Conservation (phyloP, 208 protist genomes). For the Crithidia mellificae region DNA sequence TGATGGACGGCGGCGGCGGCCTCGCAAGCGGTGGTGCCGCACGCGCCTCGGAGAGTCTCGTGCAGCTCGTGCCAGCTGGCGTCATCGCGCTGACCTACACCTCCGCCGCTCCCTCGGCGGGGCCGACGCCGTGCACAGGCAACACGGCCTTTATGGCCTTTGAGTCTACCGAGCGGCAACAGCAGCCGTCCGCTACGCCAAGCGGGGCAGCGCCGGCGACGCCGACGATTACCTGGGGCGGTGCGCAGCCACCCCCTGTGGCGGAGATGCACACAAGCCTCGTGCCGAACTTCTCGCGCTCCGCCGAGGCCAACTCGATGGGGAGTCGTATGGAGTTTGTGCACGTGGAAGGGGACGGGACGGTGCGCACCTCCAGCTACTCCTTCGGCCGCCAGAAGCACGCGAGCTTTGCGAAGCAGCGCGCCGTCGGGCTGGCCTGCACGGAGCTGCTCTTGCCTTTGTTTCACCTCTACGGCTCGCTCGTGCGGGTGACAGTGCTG, state of each 20-base stretch:
- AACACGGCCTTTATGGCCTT: slow-evolving; percentile 1
- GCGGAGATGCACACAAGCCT: slow-evolving; percentile 44
- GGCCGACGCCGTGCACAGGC: slow-evolving; percentile 11
- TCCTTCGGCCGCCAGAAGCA: slow-evolving; percentile 62
- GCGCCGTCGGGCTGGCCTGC: slow-evolving; percentile 41
- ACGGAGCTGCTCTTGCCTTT: slow-evolving; percentile 56
- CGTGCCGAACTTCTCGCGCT: slow-evolving; percentile 56
- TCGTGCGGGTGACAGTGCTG: slow-evolving; percentile 49
- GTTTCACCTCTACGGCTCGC: slow-evolving; percentile 48
- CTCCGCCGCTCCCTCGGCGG: slow-evolving; percentile 2
- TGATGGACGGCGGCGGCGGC: slow-evolving; percentile 5
- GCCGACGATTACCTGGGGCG: slow-evolving; percentile 25
- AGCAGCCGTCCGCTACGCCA: no score
- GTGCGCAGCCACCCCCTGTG: slow-evolving; percentile 18
- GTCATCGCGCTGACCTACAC: slow-evolving; percentile 50
- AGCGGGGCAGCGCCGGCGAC: not conserved
- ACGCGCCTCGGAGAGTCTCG: slow-evolving; percentile 15
- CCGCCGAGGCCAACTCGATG: slow-evolving; percentile 34
- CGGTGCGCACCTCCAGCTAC: slow-evolving; percentile 68
- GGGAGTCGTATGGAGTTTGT: slow-evolving; percentile 70
- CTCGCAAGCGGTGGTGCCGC: not conserved
- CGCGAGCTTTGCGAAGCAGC: slow-evolving; percentile 65
- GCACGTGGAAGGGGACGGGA: slow-evolving; percentile 73
- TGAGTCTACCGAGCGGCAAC: not conserved
- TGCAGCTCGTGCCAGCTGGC: slow-evolving; percentile 48